Evolutionary conservation across 345 rosid species (phyloP), one percentile per base, ranked within the genome.

Genomic region (Angophora floribunda): DNA sequence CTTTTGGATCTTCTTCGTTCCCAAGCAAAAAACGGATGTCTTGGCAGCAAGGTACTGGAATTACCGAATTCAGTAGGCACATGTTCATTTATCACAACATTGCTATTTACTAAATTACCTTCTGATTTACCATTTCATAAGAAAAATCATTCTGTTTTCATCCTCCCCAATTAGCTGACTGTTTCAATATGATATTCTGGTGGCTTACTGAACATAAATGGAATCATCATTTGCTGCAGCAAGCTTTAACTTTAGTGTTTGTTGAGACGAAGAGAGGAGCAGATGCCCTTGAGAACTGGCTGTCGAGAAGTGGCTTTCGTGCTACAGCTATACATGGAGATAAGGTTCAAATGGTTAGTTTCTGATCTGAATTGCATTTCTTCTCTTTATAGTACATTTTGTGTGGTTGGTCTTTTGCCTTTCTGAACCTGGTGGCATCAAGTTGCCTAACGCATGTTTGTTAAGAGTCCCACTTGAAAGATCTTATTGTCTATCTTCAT

Each of bases 191-290:
- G 49, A 75, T 75, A 75, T 21, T 44, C 84, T 19, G 41, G 84
- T 19, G 49, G 28, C 36, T 84, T 52, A 44, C 41, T 52, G 87
- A 51, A 47, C 52, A 32, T 52, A 52, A 85, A 44, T 51, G 45
- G 44, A 57, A 52, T 50, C 61, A 22, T 47, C 87, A 10, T 36
- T 85, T 85, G 87, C 80, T 90, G 91, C 91, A 93, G 96, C 91
- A 63, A 59, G 88, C 88, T 41, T 89, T 94, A 87, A 94, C 96
- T 61, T 87, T 94, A 45, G 89, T 94, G 70, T 94, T 94, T 89
- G 94, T 93, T 86, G 94, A 94, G 90, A 94, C 96, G 3, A 94
- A 94, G 87, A 89, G 89, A 87, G 95, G 95, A 28, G 96, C 96
- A 2, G 96, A 94, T 93, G 90, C 91, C 86, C 89, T 94, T 32